These are phyloP conservation scores for Fusarium palustre DNA, from an alignment of 2,329 filamentous ascomycete species.

Conservation along the genomic window DNA sequence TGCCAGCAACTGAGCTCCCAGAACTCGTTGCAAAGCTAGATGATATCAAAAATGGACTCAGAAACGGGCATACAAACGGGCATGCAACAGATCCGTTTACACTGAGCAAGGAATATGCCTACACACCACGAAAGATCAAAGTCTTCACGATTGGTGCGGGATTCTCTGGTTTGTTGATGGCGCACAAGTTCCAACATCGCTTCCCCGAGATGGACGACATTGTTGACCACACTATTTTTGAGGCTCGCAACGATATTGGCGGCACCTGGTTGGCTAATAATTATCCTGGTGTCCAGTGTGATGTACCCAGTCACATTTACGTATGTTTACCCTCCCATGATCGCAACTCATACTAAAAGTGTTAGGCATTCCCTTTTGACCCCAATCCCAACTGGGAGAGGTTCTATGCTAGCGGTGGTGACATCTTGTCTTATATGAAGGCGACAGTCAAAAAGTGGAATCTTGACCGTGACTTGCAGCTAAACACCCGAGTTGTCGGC, in stretches of 20 bases:
- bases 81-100: conserved; percentile 45
- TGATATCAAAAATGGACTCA: neutral
- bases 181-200: conserved; percentile 52
- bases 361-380: conserved; percentile 61
- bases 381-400: conserved; percentile 70
- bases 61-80: conserved; percentile 9
- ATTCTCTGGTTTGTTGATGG: conserved; percentile 51
- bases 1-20: conserved; percentile 38
- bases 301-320: conserved; percentile 40
- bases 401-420: conserved; percentile 66
- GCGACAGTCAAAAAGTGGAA: conserved; percentile 57
- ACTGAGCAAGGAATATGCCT: conserved; percentile 45
- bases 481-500: conserved; percentile 49
- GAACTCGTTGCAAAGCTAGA: conserved; percentile 17
- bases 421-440: conserved; percentile 68
- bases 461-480: conserved; percentile 53
- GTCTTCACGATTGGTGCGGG: conserved; percentile 52
- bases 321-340: neutral
- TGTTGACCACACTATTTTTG: conserved; percentile 48
- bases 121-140: conserved; percentile 48
- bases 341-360: neutral
- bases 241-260: conserved; percentile 48
- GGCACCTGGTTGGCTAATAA: conserved; percentile 53
- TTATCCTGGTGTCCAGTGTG: conserved; percentile 42
- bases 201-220: conserved; percentile 48